Conservation (phyloP, 2,329 filamentous ascomycete species). For the Tolypocladium album region DNA sequence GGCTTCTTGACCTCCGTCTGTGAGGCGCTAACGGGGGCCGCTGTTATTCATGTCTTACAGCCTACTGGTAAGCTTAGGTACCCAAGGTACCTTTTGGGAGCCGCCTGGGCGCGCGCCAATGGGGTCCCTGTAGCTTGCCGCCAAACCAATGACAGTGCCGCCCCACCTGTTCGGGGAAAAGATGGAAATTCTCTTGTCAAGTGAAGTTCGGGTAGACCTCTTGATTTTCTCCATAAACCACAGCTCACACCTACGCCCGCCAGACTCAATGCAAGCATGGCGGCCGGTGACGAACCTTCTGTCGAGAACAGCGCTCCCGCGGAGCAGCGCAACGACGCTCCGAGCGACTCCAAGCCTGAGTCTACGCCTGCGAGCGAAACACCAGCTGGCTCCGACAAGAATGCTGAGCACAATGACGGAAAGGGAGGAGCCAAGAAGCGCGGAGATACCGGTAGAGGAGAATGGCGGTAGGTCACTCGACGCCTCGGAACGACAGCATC, state of each 20-base stretch:
- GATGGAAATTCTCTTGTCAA: neutral
- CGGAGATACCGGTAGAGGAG: constrained; percentile 17
- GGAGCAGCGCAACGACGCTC: constrained; percentile 6
- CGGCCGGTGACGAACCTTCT: constrained; percentile 18
- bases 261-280: constrained; percentile 20
- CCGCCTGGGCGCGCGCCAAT: too few species aligned
- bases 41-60: too few species aligned
- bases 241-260: neutral
- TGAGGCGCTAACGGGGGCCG: too few species aligned
- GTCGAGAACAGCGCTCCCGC: constrained; percentile 11
- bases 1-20: too few species aligned
- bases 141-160: neutral
- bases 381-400: neutral
- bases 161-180: neutral
- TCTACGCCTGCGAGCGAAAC: neutral
- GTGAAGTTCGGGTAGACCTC: neutral
- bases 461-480: constrained; percentile 5
- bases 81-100: too few species aligned
- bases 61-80: too few species aligned
- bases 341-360: constrained; percentile 1
- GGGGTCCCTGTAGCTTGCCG: neutral
- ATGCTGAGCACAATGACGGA: constrained; percentile 4
- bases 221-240: neutral
- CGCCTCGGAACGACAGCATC: neutral
- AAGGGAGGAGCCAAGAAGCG: constrained; percentile 6